A percentile compares a stretch with the other conserved stretches of the same genome.
These are phyloP conservation scores for Aureobasidium vineae DNA, from an alignment of 2,329 filamentous ascomycete genomes.

Conservation along the genomic window DNA sequence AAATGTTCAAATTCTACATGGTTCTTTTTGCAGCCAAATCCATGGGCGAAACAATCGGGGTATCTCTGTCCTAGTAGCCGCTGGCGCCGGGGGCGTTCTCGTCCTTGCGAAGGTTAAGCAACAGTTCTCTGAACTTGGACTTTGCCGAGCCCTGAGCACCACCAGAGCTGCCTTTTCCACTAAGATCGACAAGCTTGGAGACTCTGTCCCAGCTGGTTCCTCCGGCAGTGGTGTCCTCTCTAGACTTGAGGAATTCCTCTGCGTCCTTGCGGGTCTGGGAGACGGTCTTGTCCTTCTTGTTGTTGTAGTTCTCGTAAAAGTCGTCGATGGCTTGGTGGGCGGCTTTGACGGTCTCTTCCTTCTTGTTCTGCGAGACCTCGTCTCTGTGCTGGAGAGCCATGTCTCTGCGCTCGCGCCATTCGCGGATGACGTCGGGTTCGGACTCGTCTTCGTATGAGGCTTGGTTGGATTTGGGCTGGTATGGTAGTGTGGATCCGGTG, in stretches of 20 bases:
- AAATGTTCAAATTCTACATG: neutral
- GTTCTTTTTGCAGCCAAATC: neutral
- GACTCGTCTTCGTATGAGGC: conserved; percentile 66
- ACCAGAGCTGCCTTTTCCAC: conserved; percentile 84
- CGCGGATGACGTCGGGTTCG: conserved; percentile 80
- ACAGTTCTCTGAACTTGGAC: conserved; percentile 89
- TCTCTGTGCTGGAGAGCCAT: conserved; percentile 78
- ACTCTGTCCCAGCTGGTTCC: conserved; percentile 99
- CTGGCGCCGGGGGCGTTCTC: conserved; percentile 71
- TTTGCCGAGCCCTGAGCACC: conserved; percentile 90
- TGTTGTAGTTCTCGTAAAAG: conserved; percentile 99
- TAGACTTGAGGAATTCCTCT: conserved; percentile 82
- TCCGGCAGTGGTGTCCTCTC: conserved; percentile 90
- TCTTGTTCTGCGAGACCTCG: conserved; percentile 77
- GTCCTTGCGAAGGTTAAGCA: conserved; percentile 87
- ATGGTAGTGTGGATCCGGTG: conserved; percentile 65
- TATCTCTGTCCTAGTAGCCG: conserved; percentile 41
- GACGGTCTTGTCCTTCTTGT: conserved; percentile 92
- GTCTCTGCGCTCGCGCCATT: conserved; percentile 91
- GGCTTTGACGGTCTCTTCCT: conserved; percentile 80
- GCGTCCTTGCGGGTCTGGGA: conserved; percentile 86
- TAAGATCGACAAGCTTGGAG: conserved; percentile 94
- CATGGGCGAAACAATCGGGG: neutral
- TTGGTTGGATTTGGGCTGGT: conserved; percentile 48
- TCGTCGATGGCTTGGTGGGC: conserved; percentile 95